A percentile compares a stretch with the other conserved stretches of the same genome.
phyloP scores from a whole-genome alignment of 306 rosid species.

The Luffa acutangula region DNA sequence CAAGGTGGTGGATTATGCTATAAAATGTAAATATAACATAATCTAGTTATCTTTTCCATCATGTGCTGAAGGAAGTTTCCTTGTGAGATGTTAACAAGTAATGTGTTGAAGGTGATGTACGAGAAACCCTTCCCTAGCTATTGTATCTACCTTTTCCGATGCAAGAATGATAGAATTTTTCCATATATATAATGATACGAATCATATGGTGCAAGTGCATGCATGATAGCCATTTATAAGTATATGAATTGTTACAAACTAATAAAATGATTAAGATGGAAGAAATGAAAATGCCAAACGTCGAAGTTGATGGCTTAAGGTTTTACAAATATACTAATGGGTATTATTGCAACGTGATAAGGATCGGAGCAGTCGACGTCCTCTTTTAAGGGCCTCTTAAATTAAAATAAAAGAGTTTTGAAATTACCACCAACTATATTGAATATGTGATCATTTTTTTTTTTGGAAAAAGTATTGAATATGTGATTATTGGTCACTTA shows the following conservation, averaged over 20 bases:
- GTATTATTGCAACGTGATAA: too few species aligned
- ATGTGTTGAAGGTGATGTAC: background rate
- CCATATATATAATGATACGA: background rate
- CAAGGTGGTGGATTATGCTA: conserved; percentile 6
- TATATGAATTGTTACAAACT: background rate
- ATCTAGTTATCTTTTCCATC: background rate
- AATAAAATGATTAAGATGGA: too few species aligned
- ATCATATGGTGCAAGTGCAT: background rate
- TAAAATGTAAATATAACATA: background rate
- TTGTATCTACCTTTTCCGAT: background rate
- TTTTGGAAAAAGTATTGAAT: too few species aligned
- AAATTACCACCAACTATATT: too few species aligned
- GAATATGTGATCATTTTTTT: too few species aligned
- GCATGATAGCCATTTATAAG: background rate
- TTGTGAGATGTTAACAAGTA: background rate
- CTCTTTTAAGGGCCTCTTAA: too few species aligned
- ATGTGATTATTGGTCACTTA: too few species aligned
- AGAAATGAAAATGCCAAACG: too few species aligned
- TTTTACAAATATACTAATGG: too few species aligned
- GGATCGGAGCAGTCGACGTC: too few species aligned
- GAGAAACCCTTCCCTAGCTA: background rate
- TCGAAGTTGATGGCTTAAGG: too few species aligned
- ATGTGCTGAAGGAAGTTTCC: background rate
- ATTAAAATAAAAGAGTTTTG: too few species aligned
- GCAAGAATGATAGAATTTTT: background rate